phyloP scores from a whole-genome alignment of 768 basidiomycete species.

The Pisolithus sp. region DNA sequence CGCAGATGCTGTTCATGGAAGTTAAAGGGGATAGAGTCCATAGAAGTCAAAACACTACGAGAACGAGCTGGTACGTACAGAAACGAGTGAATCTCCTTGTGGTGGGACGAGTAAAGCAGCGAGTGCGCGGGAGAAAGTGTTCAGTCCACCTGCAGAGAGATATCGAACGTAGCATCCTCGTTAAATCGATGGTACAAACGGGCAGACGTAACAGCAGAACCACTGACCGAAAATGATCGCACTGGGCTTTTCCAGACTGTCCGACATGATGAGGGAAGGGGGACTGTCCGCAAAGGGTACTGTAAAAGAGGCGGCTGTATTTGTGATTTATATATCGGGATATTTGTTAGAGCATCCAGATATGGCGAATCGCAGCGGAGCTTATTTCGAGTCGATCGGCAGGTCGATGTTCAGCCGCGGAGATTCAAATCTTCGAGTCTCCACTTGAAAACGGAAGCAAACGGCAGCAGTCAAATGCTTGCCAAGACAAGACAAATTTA shows the following conservation, averaged over 20 bases:
- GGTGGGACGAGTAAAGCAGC: conserved; percentile 61
- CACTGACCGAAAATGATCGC: conserved; percentile 72
- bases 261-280: conserved; percentile 27
- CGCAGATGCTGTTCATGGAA: conserved; percentile 45
- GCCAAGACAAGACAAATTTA: background rate
- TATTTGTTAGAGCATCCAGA: background rate
- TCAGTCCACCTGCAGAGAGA: conserved; percentile 58
- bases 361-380: background rate
- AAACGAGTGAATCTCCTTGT: conserved; percentile 63
- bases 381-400: background rate
- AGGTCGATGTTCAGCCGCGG: background rate
- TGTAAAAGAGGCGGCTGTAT: background rate
- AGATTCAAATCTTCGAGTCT: background rate
- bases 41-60: conserved; percentile 8
- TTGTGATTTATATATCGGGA: no score
- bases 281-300: background rate
- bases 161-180: conserved; percentile 1
- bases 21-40: conserved; percentile 4
- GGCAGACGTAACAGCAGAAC: conserved; percentile 2
- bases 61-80: conserved; percentile 40
- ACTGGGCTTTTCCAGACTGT: conserved; percentile 40
- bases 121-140: conserved; percentile 70
- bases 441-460: conserved; percentile 1
- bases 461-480: background rate
- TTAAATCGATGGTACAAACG: conserved; percentile 5